phyloP scores from a whole-genome alignment of 257 asterid genomes.

The Solanum pinnatisectum region DNA sequence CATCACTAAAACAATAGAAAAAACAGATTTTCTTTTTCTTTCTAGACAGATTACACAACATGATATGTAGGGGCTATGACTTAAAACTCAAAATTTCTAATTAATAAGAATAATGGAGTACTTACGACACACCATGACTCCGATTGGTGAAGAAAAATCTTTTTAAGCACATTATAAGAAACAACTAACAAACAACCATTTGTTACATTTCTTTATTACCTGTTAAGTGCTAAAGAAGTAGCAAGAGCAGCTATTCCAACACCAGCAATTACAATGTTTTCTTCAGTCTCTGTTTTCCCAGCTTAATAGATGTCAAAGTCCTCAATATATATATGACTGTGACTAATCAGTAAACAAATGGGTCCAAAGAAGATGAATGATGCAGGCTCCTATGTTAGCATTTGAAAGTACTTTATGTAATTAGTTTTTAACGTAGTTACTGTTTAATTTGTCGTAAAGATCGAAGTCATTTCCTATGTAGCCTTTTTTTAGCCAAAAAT shows the following conservation, averaged over 20 bases:
- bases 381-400: no score
- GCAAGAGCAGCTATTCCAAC: slow-evolving; percentile 58
- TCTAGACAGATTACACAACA: not conserved
- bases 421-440: no score
- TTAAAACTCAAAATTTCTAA: no score
- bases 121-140: not conserved
- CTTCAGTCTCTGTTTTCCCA: not conserved
- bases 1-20: not conserved
- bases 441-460: no score
- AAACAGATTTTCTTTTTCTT: not conserved
- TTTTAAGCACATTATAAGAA: not conserved
- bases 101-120: not conserved
- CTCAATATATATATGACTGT: no score
- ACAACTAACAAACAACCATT: not conserved
- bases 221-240: slow-evolving; percentile 53
- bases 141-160: not conserved
- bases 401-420: no score
- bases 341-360: no score
- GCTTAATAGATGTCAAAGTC: not conserved
- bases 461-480: no score
- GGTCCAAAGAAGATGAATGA: no score
- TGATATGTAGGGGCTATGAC: no score
- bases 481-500: no score
- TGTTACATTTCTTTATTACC: slow-evolving; percentile 13
- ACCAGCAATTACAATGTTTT: slow-evolving; percentile 43